Evolutionary conservation across 148 eudicot species (phyloP), one percentile per base, ranked within the genome.

Genomic region (Vaccinium vitisidaea): DNA sequence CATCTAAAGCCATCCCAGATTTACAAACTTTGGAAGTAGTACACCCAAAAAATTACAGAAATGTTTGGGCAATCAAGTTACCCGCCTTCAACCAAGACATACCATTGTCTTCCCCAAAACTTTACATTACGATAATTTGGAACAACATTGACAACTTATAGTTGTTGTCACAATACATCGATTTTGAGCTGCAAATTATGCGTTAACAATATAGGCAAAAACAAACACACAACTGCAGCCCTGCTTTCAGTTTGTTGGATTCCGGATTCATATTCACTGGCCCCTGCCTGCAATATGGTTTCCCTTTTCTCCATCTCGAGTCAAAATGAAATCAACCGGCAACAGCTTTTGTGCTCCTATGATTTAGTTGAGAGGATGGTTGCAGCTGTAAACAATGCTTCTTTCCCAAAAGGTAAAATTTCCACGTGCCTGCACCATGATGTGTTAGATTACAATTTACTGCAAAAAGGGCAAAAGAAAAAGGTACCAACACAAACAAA

Each of bases 301-400:
- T 32, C 19, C 48, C 46, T 32, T 36, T 36, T 16, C 3, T 74
- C 43, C 52, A 74, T 74, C 19, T 32, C 52, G 8, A 74, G 10
- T 39, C 18, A 13, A 27, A 27, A 69, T 36, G 50, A 8, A 73
- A 73, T 73, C 49, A 73, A 71, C 43, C 8, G 50, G 55, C 27
- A 18, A 21, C 8, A 73, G 77, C 16, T 12, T 75, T 43, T 43
- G 52, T 16, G 52, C 78, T 39, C 85, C 91, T 86, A 91, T 52
- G 88, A 85, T 75, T 83, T 87, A 4, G 91, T 78, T 36, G 95
- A 90, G 46, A 94, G 93, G 76, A 94, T 78, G 74, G 88, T 86
- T 58, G 90, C 92, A 63, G 98, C 98, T 75, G 95, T 92, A 87
- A 94, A 91, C 80, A 96, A 58, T 49, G 98, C 98, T 89, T 91